Evolutionary conservation across 352 stramenopile genomes (phyloP).

Genomic region (Pythium aphanidermatum): DNA sequence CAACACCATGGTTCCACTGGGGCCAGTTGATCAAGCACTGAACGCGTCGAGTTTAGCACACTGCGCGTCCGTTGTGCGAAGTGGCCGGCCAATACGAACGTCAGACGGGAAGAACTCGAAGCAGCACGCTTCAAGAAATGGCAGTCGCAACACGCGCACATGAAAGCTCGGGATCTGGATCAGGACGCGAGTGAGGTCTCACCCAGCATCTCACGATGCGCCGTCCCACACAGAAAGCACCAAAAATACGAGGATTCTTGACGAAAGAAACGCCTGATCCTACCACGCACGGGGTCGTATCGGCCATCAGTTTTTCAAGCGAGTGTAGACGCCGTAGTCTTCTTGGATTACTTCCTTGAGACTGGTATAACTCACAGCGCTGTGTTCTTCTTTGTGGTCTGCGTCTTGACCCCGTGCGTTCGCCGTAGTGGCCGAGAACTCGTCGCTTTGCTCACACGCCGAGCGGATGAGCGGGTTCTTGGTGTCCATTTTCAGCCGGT

Average conservation of each 20-base stretch:
- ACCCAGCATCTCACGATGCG: no score
- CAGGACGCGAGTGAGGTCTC: no score
- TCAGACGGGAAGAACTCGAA: no score
- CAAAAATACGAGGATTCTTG: neutral
- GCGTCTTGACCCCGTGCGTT: no score
- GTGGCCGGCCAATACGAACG: no score
- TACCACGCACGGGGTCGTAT: neutral
- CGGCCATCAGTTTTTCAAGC: constrained; percentile 1
- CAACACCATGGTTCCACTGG: constrained; percentile 32
- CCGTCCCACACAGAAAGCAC: neutral
- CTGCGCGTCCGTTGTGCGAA: no score
- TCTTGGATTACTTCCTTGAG: constrained; percentile 54
- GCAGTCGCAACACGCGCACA: neutral
- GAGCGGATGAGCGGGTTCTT: constrained; percentile 36
- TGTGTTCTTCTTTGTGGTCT: neutral
- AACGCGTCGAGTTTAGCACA: no score
- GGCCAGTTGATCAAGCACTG: no score
- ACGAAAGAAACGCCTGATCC: neutral
- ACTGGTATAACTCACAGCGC: constrained; percentile 31
- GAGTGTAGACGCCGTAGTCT: constrained; percentile 41
- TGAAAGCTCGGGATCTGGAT: neutral
- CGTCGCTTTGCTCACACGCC: constrained; percentile 12
- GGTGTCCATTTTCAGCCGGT: constrained; percentile 42
- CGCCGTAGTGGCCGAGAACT: no score
- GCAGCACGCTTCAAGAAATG: no score